Conservation (phyloP, 495 filamentous ascomycete species). For the Chaetomidium leptoderma region DNA sequence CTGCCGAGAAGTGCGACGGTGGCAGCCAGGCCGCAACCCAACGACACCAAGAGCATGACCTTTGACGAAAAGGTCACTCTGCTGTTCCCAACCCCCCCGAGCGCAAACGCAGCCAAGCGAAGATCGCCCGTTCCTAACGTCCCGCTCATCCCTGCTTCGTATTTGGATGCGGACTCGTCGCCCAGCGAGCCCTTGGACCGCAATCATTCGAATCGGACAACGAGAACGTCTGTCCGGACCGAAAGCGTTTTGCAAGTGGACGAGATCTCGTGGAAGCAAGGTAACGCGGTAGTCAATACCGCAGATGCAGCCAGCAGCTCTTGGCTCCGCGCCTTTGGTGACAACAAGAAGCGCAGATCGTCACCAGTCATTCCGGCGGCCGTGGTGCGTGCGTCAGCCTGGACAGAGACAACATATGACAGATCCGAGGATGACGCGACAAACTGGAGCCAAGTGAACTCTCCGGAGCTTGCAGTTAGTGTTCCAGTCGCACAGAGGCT, state of each 20-base stretch:
- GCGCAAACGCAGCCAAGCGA: constrained; percentile 29
- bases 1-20: constrained; percentile 40
- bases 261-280: constrained; percentile 29
- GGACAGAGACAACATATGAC: constrained; percentile 30
- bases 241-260: constrained; percentile 40
- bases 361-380: constrained; percentile 33
- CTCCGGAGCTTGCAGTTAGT: constrained; percentile 37
- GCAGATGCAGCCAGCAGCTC: constrained; percentile 35
- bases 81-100: constrained; percentile 44
- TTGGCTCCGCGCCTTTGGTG: constrained; percentile 40
- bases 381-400: constrained; percentile 28
- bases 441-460: constrained; percentile 41
- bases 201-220: constrained; percentile 32
- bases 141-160: constrained; percentile 36
- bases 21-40: constrained; percentile 34
- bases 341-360: constrained; percentile 36
- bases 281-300: constrained; percentile 23
- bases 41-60: constrained; percentile 52
- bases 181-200: constrained; percentile 14
- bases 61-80: constrained; percentile 49
- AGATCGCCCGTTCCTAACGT: constrained; percentile 44
- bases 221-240: constrained; percentile 32
- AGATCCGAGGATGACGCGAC: constrained; percentile 36
- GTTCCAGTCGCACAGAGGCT: constrained; percentile 31
- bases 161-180: constrained; percentile 20